Conservation (phyloP, 768 basidiomycete species). For the Mycena kentingensis region DNA sequence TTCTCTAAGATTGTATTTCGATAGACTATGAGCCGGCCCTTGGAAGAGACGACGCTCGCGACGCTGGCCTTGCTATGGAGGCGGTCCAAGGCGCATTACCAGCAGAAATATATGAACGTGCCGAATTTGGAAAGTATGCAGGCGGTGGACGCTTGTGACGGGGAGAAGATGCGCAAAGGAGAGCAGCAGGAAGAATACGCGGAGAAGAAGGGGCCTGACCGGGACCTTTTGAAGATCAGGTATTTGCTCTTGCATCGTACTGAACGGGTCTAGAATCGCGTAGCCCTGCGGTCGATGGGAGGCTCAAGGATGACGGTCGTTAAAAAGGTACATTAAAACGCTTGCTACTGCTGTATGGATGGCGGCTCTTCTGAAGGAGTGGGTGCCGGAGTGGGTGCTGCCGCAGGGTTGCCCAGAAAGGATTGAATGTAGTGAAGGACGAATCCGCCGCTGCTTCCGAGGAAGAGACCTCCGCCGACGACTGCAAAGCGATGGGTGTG, state of each 20-base stretch:
- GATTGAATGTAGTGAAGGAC: conserved; percentile 56
- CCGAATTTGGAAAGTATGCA: conserved; percentile 76
- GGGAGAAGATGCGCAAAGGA: conserved; percentile 44
- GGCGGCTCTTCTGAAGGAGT: conserved; percentile 36
- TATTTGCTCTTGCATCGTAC: conserved; percentile 55
- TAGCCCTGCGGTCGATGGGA: conserved; percentile 66
- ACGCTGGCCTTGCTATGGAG: conserved; percentile 44
- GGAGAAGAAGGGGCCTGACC: too few relatives aligned
- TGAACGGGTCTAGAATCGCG: too few relatives aligned
- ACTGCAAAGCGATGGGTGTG: conserved; percentile 54
- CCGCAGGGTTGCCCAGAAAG: conserved; percentile 51
- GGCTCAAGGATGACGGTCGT: conserved; percentile 58
- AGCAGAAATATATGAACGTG: conserved; percentile 59
- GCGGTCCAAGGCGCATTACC: conserved; percentile 56
- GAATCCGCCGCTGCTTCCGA: conserved; percentile 64
- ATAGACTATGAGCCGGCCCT: too few relatives aligned
- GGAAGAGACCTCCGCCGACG: conserved; percentile 68
- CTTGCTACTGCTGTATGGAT: too few relatives aligned
- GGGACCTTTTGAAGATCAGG: background rate
- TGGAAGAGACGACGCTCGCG: too few relatives aligned
- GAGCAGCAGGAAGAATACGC: conserved; percentile 26
- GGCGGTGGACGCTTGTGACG: conserved; percentile 72
- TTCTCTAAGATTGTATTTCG: too few relatives aligned
- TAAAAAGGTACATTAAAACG: conserved; percentile 1
- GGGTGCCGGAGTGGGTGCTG: conserved; percentile 38